Conservation (phyloP, 768 basidiomycete genomes). For the Lentinula guzmanii region DNA sequence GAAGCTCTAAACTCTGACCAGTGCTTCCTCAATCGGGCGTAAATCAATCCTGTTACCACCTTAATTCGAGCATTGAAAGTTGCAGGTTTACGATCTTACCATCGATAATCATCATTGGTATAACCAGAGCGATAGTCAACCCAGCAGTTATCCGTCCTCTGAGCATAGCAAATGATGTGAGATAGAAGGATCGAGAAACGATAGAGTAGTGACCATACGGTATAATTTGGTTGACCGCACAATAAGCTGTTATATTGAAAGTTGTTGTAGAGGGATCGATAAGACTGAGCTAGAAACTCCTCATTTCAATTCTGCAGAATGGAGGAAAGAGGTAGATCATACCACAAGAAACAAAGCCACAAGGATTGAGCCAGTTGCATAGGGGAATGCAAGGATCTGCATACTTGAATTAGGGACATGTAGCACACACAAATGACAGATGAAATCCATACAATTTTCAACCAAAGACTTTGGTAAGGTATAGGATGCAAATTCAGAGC, state of each 20-base stretch:
- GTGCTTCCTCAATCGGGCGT: background rate
- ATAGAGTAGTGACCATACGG: background rate
- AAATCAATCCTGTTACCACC: background rate
- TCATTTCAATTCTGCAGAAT: background rate
- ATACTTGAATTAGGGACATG: no score
- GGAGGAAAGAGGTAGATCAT: background rate
- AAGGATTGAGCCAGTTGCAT: background rate
- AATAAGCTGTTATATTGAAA: background rate
- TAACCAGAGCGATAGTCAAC: background rate
- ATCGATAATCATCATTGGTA: background rate
- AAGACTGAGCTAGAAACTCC: background rate
- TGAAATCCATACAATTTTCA: background rate
- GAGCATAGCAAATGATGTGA: background rate
- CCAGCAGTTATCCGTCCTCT: background rate
- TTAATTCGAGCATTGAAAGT: background rate
- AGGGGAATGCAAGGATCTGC: background rate
- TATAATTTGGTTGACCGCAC: background rate
- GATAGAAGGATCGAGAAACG: background rate
- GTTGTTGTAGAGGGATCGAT: background rate
- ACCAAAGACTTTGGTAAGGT: background rate
- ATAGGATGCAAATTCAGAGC: background rate
- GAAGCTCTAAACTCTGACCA: background rate
- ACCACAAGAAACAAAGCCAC: background rate
- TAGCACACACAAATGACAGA: background rate
- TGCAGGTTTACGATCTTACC: background rate